Evolutionary conservation across 1,284 basidiomycete species (phyloP).

Genomic region (Pseudozyma tsukubaensis): DNA sequence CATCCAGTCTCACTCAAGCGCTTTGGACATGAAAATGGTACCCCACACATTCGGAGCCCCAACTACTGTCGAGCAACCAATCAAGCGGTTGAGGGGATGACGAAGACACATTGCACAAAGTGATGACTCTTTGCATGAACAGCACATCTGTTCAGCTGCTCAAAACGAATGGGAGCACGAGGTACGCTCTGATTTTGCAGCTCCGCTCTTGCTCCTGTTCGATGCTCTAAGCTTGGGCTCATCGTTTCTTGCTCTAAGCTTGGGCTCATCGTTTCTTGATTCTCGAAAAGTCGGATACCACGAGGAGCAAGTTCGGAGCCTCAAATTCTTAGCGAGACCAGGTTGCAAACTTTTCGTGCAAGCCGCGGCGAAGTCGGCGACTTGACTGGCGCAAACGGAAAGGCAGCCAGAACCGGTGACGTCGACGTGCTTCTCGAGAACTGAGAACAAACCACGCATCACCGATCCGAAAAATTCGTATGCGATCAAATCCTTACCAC

Average conservation of each 20-base stretch:
- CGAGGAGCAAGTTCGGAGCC: neutral
- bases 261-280: too few relatives aligned
- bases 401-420: slow-evolving; percentile 10
- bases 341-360: slow-evolving; percentile 7
- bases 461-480: slow-evolving; percentile 5
- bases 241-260: too few relatives aligned
- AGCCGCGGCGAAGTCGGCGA: neutral
- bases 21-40: too few relatives aligned
- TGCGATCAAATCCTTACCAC: too few relatives aligned
- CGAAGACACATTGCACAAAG: slow-evolving; percentile 1
- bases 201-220: neutral
- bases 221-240: too few relatives aligned
- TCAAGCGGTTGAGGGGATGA: slow-evolving; percentile 8
- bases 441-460: neutral
- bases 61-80: too few relatives aligned
- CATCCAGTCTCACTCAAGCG: too few relatives aligned
- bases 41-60: too few relatives aligned
- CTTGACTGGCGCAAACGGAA: neutral
- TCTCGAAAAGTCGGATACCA: neutral
- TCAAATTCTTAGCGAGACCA: slow-evolving; percentile 13
- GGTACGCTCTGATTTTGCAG: slow-evolving; percentile 4
- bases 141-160: neutral
- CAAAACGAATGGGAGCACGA: neutral
- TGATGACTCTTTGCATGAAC: slow-evolving; percentile 4
- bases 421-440: slow-evolving; percentile 18